Evolutionary conservation across 2,329 filamentous ascomycete species (phyloP), one percentile per base, ranked within the genome.

Genomic region (Ustilaginoidea virens): DNA sequence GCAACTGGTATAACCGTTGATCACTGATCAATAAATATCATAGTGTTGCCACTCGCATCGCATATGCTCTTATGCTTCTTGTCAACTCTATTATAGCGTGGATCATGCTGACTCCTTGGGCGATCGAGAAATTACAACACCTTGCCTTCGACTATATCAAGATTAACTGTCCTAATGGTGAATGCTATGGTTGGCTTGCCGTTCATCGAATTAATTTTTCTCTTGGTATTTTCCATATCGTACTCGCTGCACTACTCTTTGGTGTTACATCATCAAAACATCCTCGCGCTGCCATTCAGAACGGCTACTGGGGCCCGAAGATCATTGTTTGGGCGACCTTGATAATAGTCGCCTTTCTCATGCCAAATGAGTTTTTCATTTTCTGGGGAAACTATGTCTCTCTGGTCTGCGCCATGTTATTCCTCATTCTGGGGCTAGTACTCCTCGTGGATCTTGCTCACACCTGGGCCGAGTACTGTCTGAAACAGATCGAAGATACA

Each of bases 71-170:
- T 47, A 78, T 98, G 37, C 80, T 98, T 31, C 74, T 98, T 40
- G 60, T 96, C 55, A 98, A 98, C 66, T 94, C 87, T 34, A 93
- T 96, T 39, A 53, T 96, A 29, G 87, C 90, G 20, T 98, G 90
- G 90, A 82, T 98, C 43, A 93, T 96, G 83, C 83, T 98, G 59
- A 98, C 90, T 14, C 82, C 85, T 30, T 98, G 90, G 90, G 90
- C 90, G 19, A 81, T 98, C 49, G 82, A 93, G 46, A 96, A 96
- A 52, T 66, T 98, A 5, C 76, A 96, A 56, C 74, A 92, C 39
- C 64, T 96, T 31, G 90, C 83, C 9, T 68, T 98, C 39, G 85
- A 96, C 56, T 96, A 94, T 49, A 86, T 98, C 61, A 85, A 83
- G 46, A 92, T 98, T 48, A 78, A 79, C 46, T 98, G 90, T 51